These are phyloP conservation scores for Penicillium sp. DNA, from an alignment of 2,329 filamentous ascomycete genomes.

Conservation along the genomic window DNA sequence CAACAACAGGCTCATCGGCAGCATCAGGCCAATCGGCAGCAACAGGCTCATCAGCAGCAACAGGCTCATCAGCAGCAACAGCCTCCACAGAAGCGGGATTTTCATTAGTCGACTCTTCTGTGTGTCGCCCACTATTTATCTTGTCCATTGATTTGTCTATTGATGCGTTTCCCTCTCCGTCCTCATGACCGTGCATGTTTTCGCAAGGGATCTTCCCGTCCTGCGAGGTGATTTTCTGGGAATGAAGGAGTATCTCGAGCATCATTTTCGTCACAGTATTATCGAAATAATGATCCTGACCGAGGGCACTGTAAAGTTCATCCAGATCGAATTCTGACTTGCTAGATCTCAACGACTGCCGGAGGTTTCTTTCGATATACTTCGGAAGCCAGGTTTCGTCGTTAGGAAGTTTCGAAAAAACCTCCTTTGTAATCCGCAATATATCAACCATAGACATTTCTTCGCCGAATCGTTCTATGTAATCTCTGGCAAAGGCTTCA, in stretches of 20 bases:
- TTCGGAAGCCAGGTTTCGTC: slow-evolving; percentile 10
- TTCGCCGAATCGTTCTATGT: background rate
- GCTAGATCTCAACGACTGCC: background rate
- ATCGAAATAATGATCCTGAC: slow-evolving; percentile 7
- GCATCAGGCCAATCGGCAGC: too few species aligned
- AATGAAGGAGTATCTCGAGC: slow-evolving; percentile 5
- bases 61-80: background rate
- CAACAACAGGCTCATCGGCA: background rate
- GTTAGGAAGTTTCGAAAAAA: slow-evolving; percentile 8
- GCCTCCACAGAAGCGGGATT: too few species aligned
- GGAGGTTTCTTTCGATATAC: slow-evolving; percentile 11
- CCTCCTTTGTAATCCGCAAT: background rate
- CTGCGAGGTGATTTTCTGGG: background rate
- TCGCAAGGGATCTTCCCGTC: background rate
- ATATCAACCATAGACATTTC: background rate
- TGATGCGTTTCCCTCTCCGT: too few species aligned
- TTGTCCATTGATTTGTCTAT: too few species aligned
- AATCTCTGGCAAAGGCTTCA: too few species aligned
- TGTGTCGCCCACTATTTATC: too few species aligned
- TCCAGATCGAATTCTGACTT: slow-evolving; percentile 1
- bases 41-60: too few species aligned
- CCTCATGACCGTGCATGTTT: too few species aligned
- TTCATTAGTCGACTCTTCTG: too few species aligned
- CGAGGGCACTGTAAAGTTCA: slow-evolving; percentile 5
- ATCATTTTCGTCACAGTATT: slow-evolving; percentile 15